Base-by-base conservation (phyloP, 345 rosid genomes). In the Psidium guajava region DNA sequence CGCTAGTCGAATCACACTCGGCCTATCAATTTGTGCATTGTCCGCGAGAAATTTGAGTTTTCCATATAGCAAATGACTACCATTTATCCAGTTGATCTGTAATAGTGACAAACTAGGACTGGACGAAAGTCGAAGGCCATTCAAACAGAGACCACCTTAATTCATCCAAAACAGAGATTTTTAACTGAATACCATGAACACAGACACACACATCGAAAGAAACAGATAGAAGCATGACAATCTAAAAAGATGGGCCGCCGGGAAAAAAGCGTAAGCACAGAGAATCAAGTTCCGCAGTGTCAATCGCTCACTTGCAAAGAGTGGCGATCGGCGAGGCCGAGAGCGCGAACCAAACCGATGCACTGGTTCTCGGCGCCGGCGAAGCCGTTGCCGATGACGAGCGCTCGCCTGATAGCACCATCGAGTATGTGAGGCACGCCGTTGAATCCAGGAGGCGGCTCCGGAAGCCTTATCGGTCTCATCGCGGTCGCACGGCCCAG, bases 351-450 rank as follows among this genome's bases (percentile, higher is more conserved):
- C 90, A 96, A 91, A 82, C 98, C 99, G 83, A 94, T 54, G 89
- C 97, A 93, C 87, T 95, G 98, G 90, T 88, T 96, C 93, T 95
- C 99, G n/a, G 99, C 95, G 73, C 98, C 98, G 28, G 98, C 91
- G 87, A 91, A 90, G 42, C 98, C 99, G 86, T 96, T 96, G n/a
- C 98, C 98, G 83, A 96, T 89, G 25, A 95, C 91, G 25, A 94
- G 87, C 53, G 93, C 97, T 75, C 96, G 93, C 87, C 87, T 91
- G 83, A 95, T 90, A 28, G 58, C 83, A 40, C 90, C 64, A 88
- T 27, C 40, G 50, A 83, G 42, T 16, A 81, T 83, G 53, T 87
- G 93, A 25, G 89, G 64, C 83, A 47, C 50, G 56, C 82, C 88
- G 27, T 82, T 25, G 14, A 87, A 64, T 15, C 88, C 82, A 80